Base-by-base conservation (phyloP, 352 stramenopile species). In the Phytophthora pluvialis region DNA sequence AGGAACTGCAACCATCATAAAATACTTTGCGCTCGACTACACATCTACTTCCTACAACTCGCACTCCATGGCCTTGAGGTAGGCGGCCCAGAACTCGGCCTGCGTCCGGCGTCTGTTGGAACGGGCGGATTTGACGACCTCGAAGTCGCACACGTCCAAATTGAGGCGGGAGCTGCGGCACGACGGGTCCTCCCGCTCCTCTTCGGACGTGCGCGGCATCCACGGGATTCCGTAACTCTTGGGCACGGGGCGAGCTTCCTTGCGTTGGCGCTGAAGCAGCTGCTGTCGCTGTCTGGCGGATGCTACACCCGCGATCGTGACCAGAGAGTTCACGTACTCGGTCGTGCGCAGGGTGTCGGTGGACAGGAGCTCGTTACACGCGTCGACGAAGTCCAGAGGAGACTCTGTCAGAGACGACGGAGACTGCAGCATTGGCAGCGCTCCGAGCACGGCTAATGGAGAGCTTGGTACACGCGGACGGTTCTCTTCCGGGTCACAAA, bases 31-130 rank as follows among this genome's bases (percentile, higher is more conserved):
- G n/a, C n/a, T n/a, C n/a, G n/a, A n/a, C n/a, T n/a, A n/a, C n/a
- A n/a, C n/a, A n/a, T n/a, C n/a, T n/a, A 67, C 18, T 26, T 28
- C 15, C 12, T 67, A 70, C 18, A 67, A 26, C 40, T 70, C 60
- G 60, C 60, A 70, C 25, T 73, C 52, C 66, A 73, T 73, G 10
- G 54, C 60, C 36, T 59, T 53, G 25, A 69, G 60, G 35, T 70
- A 69, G 0, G 49, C 64, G 11, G 40, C 31, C 58, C 51, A 69
- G 18, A 38, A 57, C 35, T 61, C 35, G 26, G n/a, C 49, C 3
- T 52, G 28, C 5, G 25, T 26, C 21, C 46, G 43, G 25, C 32
- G 28, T 38, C 35, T 15, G 18, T 61, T 32, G 3, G 52, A 58
- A 36, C 50, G 58, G 1, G 51, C n/a, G 44, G 65, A 74, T 35